phyloP scores from a whole-genome alignment of 2,329 filamentous ascomycete genomes.

The Beauveria sp. region DNA sequence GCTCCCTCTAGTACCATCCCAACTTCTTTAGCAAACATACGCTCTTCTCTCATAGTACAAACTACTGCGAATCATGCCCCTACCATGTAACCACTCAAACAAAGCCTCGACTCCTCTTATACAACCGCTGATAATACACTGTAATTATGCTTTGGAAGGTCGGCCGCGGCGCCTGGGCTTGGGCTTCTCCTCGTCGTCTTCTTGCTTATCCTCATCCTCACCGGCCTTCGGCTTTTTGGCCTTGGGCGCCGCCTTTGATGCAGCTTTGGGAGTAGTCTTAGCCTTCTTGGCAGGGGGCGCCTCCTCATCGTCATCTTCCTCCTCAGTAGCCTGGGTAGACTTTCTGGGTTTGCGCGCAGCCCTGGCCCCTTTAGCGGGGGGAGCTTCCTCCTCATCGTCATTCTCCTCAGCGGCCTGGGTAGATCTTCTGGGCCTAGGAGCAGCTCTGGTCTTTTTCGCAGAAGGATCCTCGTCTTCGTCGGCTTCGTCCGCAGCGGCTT shows the following conservation, averaged over 20 bases:
- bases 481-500: not conserved
- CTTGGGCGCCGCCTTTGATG: slow-evolving; percentile 4
- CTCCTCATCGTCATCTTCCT: slow-evolving; percentile 16
- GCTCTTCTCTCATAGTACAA: not conserved
- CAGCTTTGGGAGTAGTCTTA: not conserved
- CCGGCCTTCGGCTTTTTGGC: slow-evolving; percentile 15
- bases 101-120: not conserved
- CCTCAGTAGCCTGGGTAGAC: not conserved
- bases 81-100: not conserved
- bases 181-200: slow-evolving; percentile 22
- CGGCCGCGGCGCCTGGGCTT: slow-evolving; percentile 25
- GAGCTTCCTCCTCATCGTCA: slow-evolving; percentile 13
- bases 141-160: slow-evolving; percentile 18
- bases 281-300: slow-evolving; percentile 13
- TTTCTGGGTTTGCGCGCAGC: not conserved
- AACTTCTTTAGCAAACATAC: not conserved
- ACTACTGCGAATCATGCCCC: not conserved
- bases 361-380: slow-evolving; percentile 15
- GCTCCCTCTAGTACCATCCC: not conserved
- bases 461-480: slow-evolving; percentile 7
- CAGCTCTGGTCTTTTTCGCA: slow-evolving; percentile 13
- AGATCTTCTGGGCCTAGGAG: not conserved
- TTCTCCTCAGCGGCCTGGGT: not conserved
- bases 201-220: slow-evolving; percentile 15
- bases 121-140: not conserved